Base-by-base conservation (phyloP, 2,329 filamentous ascomycete species). In the Pyricularia grisea region DNA sequence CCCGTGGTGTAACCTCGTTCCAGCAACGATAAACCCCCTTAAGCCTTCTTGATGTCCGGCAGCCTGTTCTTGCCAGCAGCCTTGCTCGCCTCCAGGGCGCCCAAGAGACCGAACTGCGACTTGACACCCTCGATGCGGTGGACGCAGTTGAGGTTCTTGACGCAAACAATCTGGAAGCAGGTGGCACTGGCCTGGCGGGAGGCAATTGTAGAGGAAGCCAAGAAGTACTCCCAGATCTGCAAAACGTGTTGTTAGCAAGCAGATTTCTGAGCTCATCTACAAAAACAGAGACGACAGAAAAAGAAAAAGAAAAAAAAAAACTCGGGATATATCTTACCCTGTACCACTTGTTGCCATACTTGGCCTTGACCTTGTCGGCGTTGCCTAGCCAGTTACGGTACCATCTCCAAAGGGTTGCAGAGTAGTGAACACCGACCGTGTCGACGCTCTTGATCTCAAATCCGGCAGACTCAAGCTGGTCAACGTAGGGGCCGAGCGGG, bases 371-470 rank as follows among this genome's bases (percentile, higher is more conserved):
- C 84, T 97, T 96, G 70, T 97, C 92, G 74, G 87, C 85, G 86
- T 98, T 98, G 81, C 85, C 93, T 79, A 97, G 87, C 95, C 95
- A 98, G 87, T 98, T 98, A 73, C 95, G 87, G 85, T 98, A 98
- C 95, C 95, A 98, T 77, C 92, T 88, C 95, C 95, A 98, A 72
- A 99, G 84, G 31, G 95, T 98, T 68, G 93, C 93, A 67, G 93
- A 97, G 83, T 97, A 98, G 84, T 98, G 95, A 63, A 98, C 93
- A 77, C 95, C 94, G 75, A 98, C 87, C 64, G 94, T 98, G 79
- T 99, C 95, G 72, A 97, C 83, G 74, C 84, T 79, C 89, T 97
- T 98, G 79, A 98, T 83, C 81, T 98, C 95, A 75, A 93, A 96
- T 55, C 93, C 93, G 72, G 92, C 90, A 69, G 87, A 89, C 83